Evolutionary conservation across 495 filamentous ascomycete genomes (phyloP), one percentile per base, ranked within the genome.

Genomic region (Penicillium riverlandense): DNA sequence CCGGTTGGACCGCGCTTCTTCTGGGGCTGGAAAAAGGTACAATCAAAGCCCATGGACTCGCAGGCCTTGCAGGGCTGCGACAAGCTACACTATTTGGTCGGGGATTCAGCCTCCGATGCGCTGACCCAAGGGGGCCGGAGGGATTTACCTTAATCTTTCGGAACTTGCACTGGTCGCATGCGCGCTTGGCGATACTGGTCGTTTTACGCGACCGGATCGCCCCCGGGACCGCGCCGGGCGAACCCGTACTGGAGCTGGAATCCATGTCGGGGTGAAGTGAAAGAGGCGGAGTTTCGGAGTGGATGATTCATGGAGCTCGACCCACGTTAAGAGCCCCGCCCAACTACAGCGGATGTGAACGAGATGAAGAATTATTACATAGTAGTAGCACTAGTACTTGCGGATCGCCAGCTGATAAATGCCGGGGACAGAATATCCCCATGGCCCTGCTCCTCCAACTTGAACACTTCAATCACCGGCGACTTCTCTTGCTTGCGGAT

Each of bases 371-470:
- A 22, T 22, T 22, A 22, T 22, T 22, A 22, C 22, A 22, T 22
- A 22, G 15, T 16, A 16, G 15, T 16, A 16, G 15, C 4, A 16
- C 1, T 16, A 16, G 22, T 22, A 22, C 22, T 3, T 6, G 22
- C 32, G 9, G 52, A 78, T 40, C 88, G 70, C 85, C 88, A 94
- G 41, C 79, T 69, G 46, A 83, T 72, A 54, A 95, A 96, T 11
- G 84, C 77, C 28, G 77, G 69, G 1, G 82, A 82, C n/a, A 96
- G 66, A 36, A 96, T 90, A 31, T 72, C 71, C 7, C 87, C 88
- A 44, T 85, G 78, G 0, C 86, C 87, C 6, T 72, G 77, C 38
- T 86, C 85, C 55, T 87, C 83, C 1, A 85, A 58, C 52, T 78
- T 78, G 55, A 76, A 84, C 0, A 94, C 74, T 61, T 91, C 84